These are phyloP conservation scores for Pinus albicaulis DNA, from an alignment of 75 land plant genomes.

Conservation along the genomic window DNA sequence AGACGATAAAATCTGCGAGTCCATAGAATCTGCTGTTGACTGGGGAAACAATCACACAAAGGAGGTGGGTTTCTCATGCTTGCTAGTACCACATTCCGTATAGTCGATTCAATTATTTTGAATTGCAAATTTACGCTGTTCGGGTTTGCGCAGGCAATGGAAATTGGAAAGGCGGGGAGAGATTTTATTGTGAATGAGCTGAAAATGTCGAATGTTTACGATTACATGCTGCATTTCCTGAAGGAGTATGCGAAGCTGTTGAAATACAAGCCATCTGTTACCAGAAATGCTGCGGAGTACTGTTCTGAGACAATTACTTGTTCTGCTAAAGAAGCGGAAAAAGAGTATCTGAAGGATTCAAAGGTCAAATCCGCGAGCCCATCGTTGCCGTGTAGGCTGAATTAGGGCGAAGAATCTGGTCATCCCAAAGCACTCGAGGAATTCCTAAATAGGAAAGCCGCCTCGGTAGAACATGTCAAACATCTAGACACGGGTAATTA, in stretches of 20 bases:
- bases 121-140: not conserved
- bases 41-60: constrained; percentile 23
- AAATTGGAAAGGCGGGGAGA: too few relatives aligned
- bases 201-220: constrained; percentile 31
- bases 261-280: constrained; percentile 21
- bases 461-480: too few relatives aligned
- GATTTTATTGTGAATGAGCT: constrained; percentile 9
- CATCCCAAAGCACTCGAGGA: too few relatives aligned
- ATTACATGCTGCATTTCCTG: constrained; percentile 45
- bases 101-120: not conserved
- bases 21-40: constrained; percentile 35
- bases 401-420: not conserved
- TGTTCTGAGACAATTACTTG: constrained; percentile 16
- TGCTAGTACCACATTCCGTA: not conserved
- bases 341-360: constrained; percentile 17
- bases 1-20: constrained; percentile 40
- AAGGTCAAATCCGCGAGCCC: not conserved
- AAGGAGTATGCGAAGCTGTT: constrained; percentile 30
- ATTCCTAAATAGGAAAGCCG: too few relatives aligned
- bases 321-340: not conserved
- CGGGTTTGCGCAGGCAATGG: constrained; percentile 13
- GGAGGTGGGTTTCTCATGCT: constrained; percentile 20
- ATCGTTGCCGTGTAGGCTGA: constrained; percentile 1
- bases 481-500: too few relatives aligned
- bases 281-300: constrained; percentile 7